Conservation (phyloP, 495 filamentous ascomycete genomes). For the Xylaria telfairii region DNA sequence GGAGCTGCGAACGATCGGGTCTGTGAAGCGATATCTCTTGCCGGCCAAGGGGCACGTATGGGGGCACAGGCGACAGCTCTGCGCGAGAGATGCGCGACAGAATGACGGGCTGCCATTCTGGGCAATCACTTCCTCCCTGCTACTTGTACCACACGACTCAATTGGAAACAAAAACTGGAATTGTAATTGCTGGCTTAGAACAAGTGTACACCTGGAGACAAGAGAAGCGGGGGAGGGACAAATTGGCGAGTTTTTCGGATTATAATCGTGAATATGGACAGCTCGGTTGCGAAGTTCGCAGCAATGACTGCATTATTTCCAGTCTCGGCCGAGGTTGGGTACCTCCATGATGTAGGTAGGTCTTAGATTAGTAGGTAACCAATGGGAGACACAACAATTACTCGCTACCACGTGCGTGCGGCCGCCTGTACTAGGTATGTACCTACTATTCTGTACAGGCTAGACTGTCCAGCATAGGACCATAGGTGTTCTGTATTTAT, state of each 20-base stretch:
- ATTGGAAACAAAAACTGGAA: background rate
- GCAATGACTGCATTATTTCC: conserved; percentile 12
- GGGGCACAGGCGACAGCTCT: conserved; percentile 37
- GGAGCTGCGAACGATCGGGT: conserved; percentile 66
- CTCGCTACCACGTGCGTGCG: background rate
- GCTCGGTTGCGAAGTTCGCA: conserved; percentile 16
- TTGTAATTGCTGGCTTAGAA: background rate
- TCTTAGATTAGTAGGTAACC: conserved; percentile 15
- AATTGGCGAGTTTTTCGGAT: background rate
- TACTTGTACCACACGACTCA: background rate
- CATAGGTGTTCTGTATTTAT: no score
- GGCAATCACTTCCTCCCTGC: conserved; percentile 9
- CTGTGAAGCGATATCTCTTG: conserved; percentile 42
- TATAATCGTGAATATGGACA: background rate
- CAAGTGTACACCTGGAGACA: background rate
- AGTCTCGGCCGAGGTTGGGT: no score
- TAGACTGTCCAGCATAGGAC: no score
- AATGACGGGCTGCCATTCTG: conserved; percentile 56
- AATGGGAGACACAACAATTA: conserved; percentile 36
- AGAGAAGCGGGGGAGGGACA: background rate
- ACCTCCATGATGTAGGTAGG: background rate
- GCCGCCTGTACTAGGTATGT: background rate
- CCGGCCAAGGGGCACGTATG: conserved; percentile 33
- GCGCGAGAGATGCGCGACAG: conserved; percentile 51
- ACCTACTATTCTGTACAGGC: background rate